Evolutionary conservation across 305 asterid genomes (phyloP), one percentile per base, ranked within the genome.

Genomic region (Solanum aculeatissimum): DNA sequence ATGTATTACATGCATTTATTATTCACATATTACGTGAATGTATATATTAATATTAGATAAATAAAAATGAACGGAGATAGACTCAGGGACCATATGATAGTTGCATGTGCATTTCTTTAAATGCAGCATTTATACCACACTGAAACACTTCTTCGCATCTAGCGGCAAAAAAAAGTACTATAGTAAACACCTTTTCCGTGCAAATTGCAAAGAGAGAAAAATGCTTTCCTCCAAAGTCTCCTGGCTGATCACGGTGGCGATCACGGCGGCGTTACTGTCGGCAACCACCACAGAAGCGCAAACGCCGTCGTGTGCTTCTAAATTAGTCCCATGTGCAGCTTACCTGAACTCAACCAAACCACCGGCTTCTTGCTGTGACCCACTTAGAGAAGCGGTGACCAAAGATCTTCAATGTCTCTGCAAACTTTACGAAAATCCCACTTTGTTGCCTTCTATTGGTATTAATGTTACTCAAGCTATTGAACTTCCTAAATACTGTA

Each of bases 381-480:
- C 93, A 29, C 83, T 92, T 7, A 82, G 13, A 85, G 47, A 69
- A 40, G 92, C 89, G 4, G 89, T 91, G 32, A 11, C 86, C 7
- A 89, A 86, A 21, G 88, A 93, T 86, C 93, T 92, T 6, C 15
- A 40, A 1, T 93, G 97, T 43, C 93, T 93, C 1, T 93, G 97
- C 85, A 86, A 68, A 6, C 87, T 93, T 35, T 83, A 86, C 53
- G 43, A 53, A 7, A 85, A 83, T 43, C 94, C 92, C 1, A 7
- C 1, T 1, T 2, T 89, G 14, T 25, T 89, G 21, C 0, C 23
- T 11, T 10, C 54, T 0, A 10, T 47, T 3, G 85, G 88, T 0
- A 87, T 93, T 16, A 92, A 92, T 72, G n/a, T 86, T 0, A 91
- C 95, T 69, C 96, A 93, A 72, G 96, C 95, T 7, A 91, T 91